Percentiles rank a stretch among this genome's conserved stretches.
phyloP scores from a whole-genome alignment of 176 grass and related monocot species.

The Panicum miliaceum region DNA sequence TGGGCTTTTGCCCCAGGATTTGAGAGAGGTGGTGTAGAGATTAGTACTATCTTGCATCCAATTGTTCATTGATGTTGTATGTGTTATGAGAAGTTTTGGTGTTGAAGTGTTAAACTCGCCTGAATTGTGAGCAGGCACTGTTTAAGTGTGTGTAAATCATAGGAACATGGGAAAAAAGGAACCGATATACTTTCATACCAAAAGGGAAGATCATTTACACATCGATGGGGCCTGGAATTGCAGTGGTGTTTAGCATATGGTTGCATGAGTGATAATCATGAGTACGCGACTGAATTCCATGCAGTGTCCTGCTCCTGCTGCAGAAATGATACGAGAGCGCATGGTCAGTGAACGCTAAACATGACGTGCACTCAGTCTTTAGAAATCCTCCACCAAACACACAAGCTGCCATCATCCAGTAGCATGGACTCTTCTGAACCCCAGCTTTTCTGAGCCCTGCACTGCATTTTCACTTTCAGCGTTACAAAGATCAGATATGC shows the following conservation, averaged over 20 bases:
- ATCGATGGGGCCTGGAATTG: background rate
- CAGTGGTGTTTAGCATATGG: background rate
- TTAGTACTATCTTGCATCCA: constrained; percentile 32
- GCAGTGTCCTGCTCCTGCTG: background rate
- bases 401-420: constrained; percentile 14
- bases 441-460: constrained; percentile 22
- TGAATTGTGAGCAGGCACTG: constrained; percentile 22
- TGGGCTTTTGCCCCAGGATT: constrained; percentile 17
- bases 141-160: constrained; percentile 33
- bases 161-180: background rate
- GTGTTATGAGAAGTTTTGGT: constrained; percentile 43
- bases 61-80: constrained; percentile 11
- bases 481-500: background rate
- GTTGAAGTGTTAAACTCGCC: constrained; percentile 33
- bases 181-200: background rate
- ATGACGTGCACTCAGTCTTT: background rate
- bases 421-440: background rate
- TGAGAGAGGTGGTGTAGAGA: constrained; percentile 31
- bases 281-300: background rate
- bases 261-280: background rate
- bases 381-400: constrained; percentile 2
- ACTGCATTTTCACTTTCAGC: background rate
- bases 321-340: background rate
- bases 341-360: background rate
- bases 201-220: background rate